Conservation (phyloP, 2,329 filamentous ascomycete species). For the Neophaeococcomyces mojaviensis region DNA sequence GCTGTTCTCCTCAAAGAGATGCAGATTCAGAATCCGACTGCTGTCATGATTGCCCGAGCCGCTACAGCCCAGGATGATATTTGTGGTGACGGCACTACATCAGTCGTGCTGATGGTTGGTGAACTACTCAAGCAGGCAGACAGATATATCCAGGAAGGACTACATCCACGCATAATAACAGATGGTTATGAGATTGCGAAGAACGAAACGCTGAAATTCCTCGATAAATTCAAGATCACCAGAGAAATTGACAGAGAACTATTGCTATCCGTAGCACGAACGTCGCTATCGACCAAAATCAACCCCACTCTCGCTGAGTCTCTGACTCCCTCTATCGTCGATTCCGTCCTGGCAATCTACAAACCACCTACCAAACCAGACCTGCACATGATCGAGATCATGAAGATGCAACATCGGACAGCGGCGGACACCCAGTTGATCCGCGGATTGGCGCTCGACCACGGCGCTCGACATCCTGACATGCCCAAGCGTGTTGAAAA, state of each 20-base stretch:
- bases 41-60: constrained; percentile 71
- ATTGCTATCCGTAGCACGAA: constrained; percentile 84
- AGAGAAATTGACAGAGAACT: constrained; percentile 89
- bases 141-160: constrained; percentile 89
- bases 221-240: constrained; percentile 85
- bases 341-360: constrained; percentile 92
- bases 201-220: constrained; percentile 86
- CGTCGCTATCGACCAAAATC: constrained; percentile 90
- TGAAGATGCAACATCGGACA: constrained; percentile 99
- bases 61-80: constrained; percentile 98
- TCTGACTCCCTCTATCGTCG: constrained; percentile 90
- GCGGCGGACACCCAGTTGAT: constrained; percentile 95
- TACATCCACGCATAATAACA: constrained; percentile 92
- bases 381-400: constrained; percentile 98
- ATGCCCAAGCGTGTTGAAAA: constrained; percentile 97
- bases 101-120: constrained; percentile 87
- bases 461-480: constrained; percentile 92
- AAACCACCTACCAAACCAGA: constrained; percentile 84
- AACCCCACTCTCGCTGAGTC: constrained; percentile 82
- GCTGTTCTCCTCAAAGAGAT: constrained; percentile 71
- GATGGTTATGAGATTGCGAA: constrained; percentile 98
- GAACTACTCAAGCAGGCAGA: constrained; percentile 97
- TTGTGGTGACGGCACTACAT: constrained; percentile 94
- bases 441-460: constrained; percentile 82
- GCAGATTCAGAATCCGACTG: constrained; percentile 61